Base-by-base conservation (phyloP, 2,329 filamentous ascomycete genomes). In the Neopestalotiopsis clavispora region DNA sequence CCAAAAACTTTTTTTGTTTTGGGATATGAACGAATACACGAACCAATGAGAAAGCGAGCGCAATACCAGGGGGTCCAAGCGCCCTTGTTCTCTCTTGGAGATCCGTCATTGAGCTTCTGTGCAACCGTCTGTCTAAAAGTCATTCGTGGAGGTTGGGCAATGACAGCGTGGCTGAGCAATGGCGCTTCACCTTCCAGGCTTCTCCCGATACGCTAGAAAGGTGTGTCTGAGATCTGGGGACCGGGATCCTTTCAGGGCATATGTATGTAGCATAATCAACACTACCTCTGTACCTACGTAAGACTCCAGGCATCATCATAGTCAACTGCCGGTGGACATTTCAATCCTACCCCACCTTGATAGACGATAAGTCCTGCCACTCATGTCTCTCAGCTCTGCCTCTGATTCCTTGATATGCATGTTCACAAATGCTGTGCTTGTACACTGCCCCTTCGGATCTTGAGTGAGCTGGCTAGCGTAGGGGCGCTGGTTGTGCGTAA, bases 371-470 rank as follows among this genome's bases (percentile, higher is more conserved):
- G 45, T 52, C 45, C 17, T n/a, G 45, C 23, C 20, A 52, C 45
- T 52, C 45, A 20, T 52, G 45, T 12, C 17, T 17, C 45, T 38
- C 5, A 10, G n/a, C 20, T 52, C 45, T 52, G 17, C 17, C 17
- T n/a, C 45, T 52, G 17, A 20, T 30, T 17, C 14, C 59, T 62
- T 32, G 13, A 34, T 34, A 62, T 13, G 28, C n/a, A n/a, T 40
- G 28, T 34, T 63, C 52, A 38, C 62, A 70, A 72, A 68, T 78
- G 74, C 66, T 78, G 77, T 20, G 78, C 73, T 66, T 78, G 77
- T 23, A 78, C 72, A 67, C 77, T 78, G 17, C 77, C 76, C 69
- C 77, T 71, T 60, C 77, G 71, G 63, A 78, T 74, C 6, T 78
- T 71, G 40, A 75, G 69, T 7, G 75, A 74, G 42, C 70, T 72